Base-by-base conservation (phyloP, 179 eudicot genomes). In the Beta lomatogona region DNA sequence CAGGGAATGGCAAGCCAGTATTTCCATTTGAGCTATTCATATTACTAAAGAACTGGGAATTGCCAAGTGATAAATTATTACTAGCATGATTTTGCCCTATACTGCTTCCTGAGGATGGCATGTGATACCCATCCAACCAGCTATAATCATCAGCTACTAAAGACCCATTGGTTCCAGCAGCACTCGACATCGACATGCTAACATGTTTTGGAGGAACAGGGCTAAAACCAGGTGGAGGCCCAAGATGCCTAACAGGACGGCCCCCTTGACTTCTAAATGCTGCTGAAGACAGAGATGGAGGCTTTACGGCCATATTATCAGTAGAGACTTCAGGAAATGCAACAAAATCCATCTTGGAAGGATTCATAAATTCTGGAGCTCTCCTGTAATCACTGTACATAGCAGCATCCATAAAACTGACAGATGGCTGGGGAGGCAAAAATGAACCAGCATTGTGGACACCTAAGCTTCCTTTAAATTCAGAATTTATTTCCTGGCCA, bases 151-250 rank as follows among this genome's bases (percentile, higher is more conserved):
- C 89, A 57, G 22, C 71, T 50, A 59, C 9, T 25, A 79, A 16
- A 79, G 80, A 84, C 44, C 85, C 88, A 59, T 82, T 84, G 55
- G 73, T 64, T 65, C 84, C 80, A 57, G 80, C 85, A 28, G 79
- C 45, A 65, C 69, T 81, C 72, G 86, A 66, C 48, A 86, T 60
- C 0, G 89, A 86, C 81, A 70, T 80, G 79, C 76, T 82, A 45
- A 82, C 77, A 58, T 73, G 81, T 78, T 83, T 90, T 14, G 90
- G 77, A 71, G 88, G 91, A 83, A 87, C 90, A 65, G 83, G 77
- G 63, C 67, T 83, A 83, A 90, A 90, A 65, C 93, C 93, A 46
- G 93, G 93, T 25, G 93, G 93, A 55, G 91, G 93, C 50, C 93
- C 93, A 76, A 83, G 85, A 84, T 90, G 93, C 84, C 93, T 87